Conservation (phyloP, 2,329 filamentous ascomycete species). For the Fusarium temperatum region DNA sequence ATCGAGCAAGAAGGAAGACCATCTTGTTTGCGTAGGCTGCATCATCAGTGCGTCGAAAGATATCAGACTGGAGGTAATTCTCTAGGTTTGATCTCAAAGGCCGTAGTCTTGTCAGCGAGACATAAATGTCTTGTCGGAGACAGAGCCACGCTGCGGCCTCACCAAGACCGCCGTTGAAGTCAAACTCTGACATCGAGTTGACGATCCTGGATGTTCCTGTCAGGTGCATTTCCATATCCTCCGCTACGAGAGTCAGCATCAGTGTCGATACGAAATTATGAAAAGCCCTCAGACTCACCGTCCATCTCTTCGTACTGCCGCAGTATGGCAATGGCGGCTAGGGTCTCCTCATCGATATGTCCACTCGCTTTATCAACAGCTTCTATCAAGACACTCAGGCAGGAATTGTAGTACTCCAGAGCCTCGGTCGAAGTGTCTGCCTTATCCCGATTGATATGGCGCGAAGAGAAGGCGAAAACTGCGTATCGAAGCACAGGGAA, state of each 20-base stretch:
- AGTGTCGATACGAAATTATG: not conserved
- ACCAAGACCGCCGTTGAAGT: not conserved
- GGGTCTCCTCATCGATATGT: not conserved
- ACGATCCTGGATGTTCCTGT: not conserved
- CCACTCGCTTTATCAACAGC: not conserved
- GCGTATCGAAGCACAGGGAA: not conserved
- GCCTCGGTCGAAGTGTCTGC: not conserved
- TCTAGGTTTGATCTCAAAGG: not conserved
- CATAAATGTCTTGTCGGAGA: not conserved
- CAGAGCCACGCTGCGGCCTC: not conserved
- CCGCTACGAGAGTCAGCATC: not conserved
- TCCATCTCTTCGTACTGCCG: constrained; percentile 5
- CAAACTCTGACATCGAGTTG: not conserved
- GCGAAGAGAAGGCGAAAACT: not conserved
- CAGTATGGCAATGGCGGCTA: not conserved
- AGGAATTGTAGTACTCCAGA: not conserved
- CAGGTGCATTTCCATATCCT: constrained; percentile 1
- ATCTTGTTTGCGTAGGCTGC: not conserved
- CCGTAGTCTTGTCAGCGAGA: not conserved
- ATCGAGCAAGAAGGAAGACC: not conserved
- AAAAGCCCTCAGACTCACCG: not conserved
- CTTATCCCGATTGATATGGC: not conserved
- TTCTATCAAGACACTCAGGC: not conserved
- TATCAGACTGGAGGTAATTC: not conserved
- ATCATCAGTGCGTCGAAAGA: not conserved